These are phyloP conservation scores for Candida wancherniae DNA, from an alignment of 805 yeast genomes.

Conservation along the genomic window DNA sequence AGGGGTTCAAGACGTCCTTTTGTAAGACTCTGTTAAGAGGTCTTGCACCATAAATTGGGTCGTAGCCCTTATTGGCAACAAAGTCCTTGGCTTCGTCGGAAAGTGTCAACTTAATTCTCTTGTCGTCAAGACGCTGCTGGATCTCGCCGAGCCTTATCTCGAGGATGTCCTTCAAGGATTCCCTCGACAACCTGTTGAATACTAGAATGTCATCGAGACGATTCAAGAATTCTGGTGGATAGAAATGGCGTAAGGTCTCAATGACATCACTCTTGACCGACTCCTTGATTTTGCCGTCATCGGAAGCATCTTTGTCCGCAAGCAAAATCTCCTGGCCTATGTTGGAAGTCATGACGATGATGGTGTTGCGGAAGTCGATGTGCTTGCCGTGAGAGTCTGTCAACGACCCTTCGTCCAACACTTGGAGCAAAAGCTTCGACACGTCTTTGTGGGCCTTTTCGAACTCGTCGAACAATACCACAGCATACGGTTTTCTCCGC, in stretches of 20 bases:
- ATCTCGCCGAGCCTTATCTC: conserved; percentile 81
- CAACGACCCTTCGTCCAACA: conserved; percentile 88
- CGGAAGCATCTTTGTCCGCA: conserved; percentile 54
- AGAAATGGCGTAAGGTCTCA: conserved; percentile 62
- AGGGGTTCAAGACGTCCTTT: conserved; percentile 77
- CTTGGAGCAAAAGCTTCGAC: conserved; percentile 86
- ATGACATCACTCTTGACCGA: conserved; percentile 54
- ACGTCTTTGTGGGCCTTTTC: conserved; percentile 97
- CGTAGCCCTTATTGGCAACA: conserved; percentile 84
- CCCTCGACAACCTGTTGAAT: conserved; percentile 81
- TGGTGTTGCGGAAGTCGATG: conserved; percentile 90
- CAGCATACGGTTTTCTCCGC: conserved; percentile 90
- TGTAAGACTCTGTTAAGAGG: conserved; percentile 90
- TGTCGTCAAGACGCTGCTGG: conserved; percentile 68
- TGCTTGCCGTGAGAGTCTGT: conserved; percentile 95
- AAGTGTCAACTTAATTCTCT: conserved; percentile 61
- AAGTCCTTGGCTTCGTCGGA: conserved; percentile 65
- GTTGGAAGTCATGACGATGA: conserved; percentile 94
- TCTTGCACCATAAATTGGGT: conserved; percentile 90
- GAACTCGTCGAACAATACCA: conserved; percentile 89
- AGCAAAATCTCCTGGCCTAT: conserved; percentile 89
- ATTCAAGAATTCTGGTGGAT: conserved; percentile 94
- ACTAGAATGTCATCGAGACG: conserved; percentile 92
- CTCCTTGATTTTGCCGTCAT: conserved; percentile 54
- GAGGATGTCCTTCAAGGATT: conserved; percentile 71